Conservation (phyloP, 208 protist species). For the Leishmania aethiopica region DNA sequence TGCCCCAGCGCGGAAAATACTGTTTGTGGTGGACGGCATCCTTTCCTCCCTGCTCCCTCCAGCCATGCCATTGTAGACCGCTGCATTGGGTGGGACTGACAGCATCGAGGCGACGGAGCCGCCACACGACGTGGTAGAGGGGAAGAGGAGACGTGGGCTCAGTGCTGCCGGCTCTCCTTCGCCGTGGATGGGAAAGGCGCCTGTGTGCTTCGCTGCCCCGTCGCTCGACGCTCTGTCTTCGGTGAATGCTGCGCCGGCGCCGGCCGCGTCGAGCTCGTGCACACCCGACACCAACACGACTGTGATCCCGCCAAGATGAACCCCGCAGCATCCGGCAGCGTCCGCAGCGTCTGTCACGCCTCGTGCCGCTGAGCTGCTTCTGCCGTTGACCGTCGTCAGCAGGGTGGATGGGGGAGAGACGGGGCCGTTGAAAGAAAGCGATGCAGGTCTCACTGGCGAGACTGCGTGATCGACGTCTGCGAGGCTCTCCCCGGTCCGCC, state of each 20-base stretch:
- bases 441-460: background rate
- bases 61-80: constrained; percentile 12
- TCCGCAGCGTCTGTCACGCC: constrained; percentile 13
- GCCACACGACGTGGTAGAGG: constrained; percentile 33
- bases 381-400: constrained; percentile 1
- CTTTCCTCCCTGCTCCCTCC: background rate
- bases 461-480: constrained; percentile 25
- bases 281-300: constrained; percentile 41
- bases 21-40: background rate
- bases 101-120: constrained; percentile 26
- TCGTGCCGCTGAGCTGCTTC: constrained; percentile 13
- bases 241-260: background rate
- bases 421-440: constrained; percentile 5
- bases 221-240: background rate
- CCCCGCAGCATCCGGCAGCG: constrained; percentile 32
- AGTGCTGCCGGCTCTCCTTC: background rate
- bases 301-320: constrained; percentile 34
- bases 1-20: constrained; percentile 13
- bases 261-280: constrained; percentile 20
- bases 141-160: constrained; percentile 16
- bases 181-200: background rate
- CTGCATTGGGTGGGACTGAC: constrained; percentile 23
- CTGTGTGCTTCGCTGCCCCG: background rate
- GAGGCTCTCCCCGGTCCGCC: constrained; percentile 13
- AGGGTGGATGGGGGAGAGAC: constrained; percentile 8